These are phyloP conservation scores for Trichophyton schoenleinii DNA, from an alignment of 2,329 filamentous ascomycete genomes.

Conservation along the genomic window DNA sequence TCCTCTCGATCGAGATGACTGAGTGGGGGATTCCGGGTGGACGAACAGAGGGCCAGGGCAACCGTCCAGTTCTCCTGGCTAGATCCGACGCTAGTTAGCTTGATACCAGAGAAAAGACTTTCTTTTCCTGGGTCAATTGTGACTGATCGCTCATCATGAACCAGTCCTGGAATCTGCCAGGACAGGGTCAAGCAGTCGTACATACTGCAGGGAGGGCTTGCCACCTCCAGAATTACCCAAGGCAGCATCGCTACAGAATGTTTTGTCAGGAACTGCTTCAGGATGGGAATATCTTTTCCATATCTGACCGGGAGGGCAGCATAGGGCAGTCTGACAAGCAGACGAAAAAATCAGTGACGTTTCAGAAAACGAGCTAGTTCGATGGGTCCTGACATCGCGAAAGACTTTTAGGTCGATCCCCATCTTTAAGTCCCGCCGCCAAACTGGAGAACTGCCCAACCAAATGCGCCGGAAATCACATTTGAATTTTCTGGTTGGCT, in stretches of 20 bases:
- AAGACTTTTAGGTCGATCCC: not conserved
- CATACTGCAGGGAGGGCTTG: not conserved
- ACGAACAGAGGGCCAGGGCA: not conserved
- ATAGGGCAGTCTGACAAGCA: not conserved
- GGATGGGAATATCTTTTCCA: not conserved
- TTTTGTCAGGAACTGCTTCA: not conserved
- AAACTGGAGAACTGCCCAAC: not conserved
- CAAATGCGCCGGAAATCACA: not conserved
- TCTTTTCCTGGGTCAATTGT: not conserved
- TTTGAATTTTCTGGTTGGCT: not conserved
- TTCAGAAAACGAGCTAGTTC: not conserved
- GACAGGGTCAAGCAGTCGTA: not conserved
- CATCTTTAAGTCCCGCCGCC: not conserved
- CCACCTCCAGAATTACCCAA: not conserved
- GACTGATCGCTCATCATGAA: not conserved
- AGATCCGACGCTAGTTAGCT: not conserved
- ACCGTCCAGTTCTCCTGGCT: not conserved
- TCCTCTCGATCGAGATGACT: not conserved
- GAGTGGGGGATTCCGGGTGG: not conserved
- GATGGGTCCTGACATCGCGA: not conserved
- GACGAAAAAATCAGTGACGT: not conserved
- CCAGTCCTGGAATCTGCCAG: not conserved
- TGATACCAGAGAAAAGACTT: not conserved
- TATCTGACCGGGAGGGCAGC: not conserved
- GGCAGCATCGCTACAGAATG: not conserved